phyloP scores from a whole-genome alignment of 2,329 filamentous ascomycete genomes.

The Coccinonectria pachysandricola region DNA sequence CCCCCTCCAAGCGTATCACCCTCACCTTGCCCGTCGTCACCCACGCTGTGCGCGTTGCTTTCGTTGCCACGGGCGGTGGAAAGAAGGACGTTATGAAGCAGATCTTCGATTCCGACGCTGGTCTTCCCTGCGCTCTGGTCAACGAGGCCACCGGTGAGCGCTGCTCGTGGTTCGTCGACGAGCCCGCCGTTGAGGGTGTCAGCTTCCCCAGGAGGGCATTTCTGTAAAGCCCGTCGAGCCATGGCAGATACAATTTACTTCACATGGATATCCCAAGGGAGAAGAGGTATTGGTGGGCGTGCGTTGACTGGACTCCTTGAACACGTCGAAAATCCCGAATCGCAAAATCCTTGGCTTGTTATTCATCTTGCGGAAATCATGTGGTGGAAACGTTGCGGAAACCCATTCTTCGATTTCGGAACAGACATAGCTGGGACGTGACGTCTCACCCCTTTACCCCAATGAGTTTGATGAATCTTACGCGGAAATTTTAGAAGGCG shows the following conservation, averaged over 20 bases:
- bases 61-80: constrained; percentile 77
- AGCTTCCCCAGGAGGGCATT: constrained; percentile 66
- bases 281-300: no score
- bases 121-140: constrained; percentile 76
- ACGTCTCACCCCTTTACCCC: constrained; percentile 1
- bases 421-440: constrained; percentile 5
- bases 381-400: no score
- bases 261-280: constrained; percentile 4
- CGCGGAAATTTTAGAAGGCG: constrained; percentile 17
- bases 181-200: constrained; percentile 75
- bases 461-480: constrained; percentile 11
- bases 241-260: constrained; percentile 5
- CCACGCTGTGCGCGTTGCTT: constrained; percentile 77
- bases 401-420: no score
- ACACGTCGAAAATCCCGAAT: no score
- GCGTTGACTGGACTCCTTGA: no score
- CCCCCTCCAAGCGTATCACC: constrained; percentile 81
- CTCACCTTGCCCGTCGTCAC: constrained; percentile 84
- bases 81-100: constrained; percentile 90
- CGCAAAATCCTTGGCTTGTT: no score
- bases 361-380: no score
- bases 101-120: constrained; percentile 74
- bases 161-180: constrained; percentile 92
- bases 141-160: constrained; percentile 77
- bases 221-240: constrained; percentile 31